Base-by-base conservation (phyloP, 345 rosid genomes). In the Garcia nutans region DNA sequence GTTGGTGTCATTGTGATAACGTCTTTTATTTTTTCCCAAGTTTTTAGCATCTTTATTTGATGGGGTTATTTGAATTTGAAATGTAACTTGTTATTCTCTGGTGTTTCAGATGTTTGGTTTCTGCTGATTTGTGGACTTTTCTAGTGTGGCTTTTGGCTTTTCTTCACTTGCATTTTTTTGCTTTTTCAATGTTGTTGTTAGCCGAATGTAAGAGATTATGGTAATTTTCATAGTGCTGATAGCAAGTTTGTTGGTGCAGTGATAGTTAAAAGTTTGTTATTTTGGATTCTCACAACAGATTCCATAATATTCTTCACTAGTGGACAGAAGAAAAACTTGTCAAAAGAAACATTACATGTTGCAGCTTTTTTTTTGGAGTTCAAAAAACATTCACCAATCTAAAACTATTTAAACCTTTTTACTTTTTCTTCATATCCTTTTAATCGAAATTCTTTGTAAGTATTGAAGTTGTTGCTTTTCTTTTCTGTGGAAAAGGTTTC, bases 1-100 rank as follows among this genome's bases (percentile, higher is more conserved):
- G 93, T 59, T 85, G 88, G 82, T 96, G 98, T 98, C 91, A 93
- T 83, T 54, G 58, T 54, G 58, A n/a, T 54, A 19, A 54, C 20
- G 1, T 65, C 17, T 50, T 26, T 41, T 31, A 47, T 13, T 6
- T 6, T 59, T 10, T 49, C 41, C 57, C 0, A 13, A 66, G 44
- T 65, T 57, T n/a, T 56, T 41, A 2, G 28, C 49, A 22, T 64
- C n/a, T 52, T 54, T 42, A 28, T 62, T 22, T 44, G n/a, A 10
- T 70, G 31, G 28, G 52, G 8, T 63, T 45, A 26, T n/a, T 65
- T 41, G 47, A 17, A 15, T 54, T 68, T 65, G 49, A 47, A 64
- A 42, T 3, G 17, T 59, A 61, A 41, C n/a, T 49, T 15, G 26
- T 63, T 71, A 37, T 28, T 19, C 52, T 72, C 12, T 58, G 33